Evolutionary conservation across 2,329 filamentous ascomycete genomes (phyloP).

Genomic region (Magnaporthiopsis poae): DNA sequence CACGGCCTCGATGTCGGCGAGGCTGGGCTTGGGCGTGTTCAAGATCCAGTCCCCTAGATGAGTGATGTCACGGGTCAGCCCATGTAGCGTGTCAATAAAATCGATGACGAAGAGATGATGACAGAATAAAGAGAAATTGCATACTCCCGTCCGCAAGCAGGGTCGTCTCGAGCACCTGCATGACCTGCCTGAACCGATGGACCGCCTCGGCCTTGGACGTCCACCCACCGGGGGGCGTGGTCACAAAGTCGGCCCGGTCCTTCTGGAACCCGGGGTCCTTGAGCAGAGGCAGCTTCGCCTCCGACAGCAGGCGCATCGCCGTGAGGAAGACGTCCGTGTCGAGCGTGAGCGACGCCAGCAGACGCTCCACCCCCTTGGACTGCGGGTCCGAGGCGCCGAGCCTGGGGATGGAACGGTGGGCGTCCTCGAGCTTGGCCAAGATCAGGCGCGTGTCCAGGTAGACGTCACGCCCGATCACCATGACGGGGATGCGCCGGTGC

Average conservation of each 20-base stretch:
- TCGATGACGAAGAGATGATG: background rate
- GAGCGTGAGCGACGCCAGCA: conserved; percentile 46
- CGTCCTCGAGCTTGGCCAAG: conserved; percentile 51
- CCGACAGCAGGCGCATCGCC: conserved; percentile 47
- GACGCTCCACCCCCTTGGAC: conserved; percentile 37
- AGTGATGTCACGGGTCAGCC: background rate
- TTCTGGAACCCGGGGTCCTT: conserved; percentile 48
- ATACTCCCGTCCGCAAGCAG: conserved; percentile 54
- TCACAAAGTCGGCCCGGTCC: conserved; percentile 39
- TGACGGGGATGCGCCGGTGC: conserved; percentile 60
- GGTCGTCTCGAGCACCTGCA: conserved; percentile 51
- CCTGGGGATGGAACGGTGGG: conserved; percentile 31
- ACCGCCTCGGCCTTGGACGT: conserved; percentile 42
- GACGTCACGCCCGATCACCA: conserved; percentile 56
- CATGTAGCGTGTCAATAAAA: background rate
- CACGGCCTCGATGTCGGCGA: conserved; percentile 60
- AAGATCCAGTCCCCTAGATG: conserved; percentile 44
- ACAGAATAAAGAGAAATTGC: background rate
- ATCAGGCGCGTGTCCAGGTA: conserved; percentile 64
- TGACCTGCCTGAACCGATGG: conserved; percentile 40
- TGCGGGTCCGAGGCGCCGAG: conserved; percentile 24
- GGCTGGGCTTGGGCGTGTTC: conserved; percentile 35
- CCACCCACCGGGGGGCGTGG: conserved; percentile 16
- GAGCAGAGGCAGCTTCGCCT: conserved; percentile 37
- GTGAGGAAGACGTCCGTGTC: conserved; percentile 48